These are phyloP conservation scores for Amaranthus hypochondriacus DNA, from an alignment of 148 eudicot species.

Conservation along the genomic window DNA sequence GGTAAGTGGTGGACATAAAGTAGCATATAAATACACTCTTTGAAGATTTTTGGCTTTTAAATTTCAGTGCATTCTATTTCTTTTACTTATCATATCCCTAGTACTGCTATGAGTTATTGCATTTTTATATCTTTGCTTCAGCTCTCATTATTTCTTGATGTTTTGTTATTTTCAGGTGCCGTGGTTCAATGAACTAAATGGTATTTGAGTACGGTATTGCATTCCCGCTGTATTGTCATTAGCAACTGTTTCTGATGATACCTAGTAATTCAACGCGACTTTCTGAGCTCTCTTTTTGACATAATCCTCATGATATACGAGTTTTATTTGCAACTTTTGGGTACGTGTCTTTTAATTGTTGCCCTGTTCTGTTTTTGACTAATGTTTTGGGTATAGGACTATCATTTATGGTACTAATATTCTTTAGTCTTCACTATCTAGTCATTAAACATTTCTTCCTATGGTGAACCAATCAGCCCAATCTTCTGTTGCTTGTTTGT, in stretches of 20 bases:
- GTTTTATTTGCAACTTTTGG: not conserved
- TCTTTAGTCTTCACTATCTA: no score
- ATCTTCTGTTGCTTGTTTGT: no score
- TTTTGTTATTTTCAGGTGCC: slow-evolving; percentile 55
- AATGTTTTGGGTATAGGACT: no score
- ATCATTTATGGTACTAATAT: no score
- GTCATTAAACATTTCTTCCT: no score
- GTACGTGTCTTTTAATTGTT: no score
- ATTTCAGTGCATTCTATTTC: not conserved
- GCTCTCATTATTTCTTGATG: not conserved
- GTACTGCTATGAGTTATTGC: not conserved
- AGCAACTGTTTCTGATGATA: slow-evolving; percentile 1
- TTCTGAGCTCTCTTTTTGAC: not conserved
- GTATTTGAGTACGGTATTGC: slow-evolving; percentile 10
- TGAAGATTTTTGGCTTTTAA: not conserved
- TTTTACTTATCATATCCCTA: not conserved
- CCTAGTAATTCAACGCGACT: not conserved
- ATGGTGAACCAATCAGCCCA: no score
- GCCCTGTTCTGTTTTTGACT: no score
- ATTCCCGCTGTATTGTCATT: slow-evolving; percentile 18
- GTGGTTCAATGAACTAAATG: slow-evolving; percentile 78
- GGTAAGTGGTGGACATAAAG: slow-evolving; percentile 38
- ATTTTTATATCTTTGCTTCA: not conserved
- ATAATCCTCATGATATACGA: not conserved
- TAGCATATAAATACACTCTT: not conserved